Evolutionary conservation across 176 grass and related monocot species (phyloP), one percentile per base, ranked within the genome.

Genomic region (Hyparrhenia diplandra): DNA sequence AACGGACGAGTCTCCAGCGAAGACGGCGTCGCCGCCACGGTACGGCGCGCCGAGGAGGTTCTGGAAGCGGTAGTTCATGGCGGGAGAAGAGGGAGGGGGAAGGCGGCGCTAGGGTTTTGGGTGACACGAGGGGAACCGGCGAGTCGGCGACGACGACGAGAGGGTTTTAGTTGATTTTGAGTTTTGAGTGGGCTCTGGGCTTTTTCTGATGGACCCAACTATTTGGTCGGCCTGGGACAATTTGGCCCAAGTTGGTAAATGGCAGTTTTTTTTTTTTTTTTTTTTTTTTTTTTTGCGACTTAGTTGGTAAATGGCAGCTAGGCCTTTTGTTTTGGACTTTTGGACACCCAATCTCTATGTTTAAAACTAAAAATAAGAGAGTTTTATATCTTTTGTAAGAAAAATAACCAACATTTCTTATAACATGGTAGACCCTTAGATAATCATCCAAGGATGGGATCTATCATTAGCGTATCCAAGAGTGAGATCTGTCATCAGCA

Each of bases 41-140:
- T 95, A 99, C 11, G 96, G 90, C n/a, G 87, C 92, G 13, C 96
- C 96, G 3, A 99, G 86, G 13, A 99, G 90, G 80, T 99, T 95
- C 68, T 95, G 96, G 89, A 99, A 95, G 58, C 92, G 92, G 64
- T 91, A 95, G 13, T 99, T 95, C 96, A 99, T 99, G 80, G 83
- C 82, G 76, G 67, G 25, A 34, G 69, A 39, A 1, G 62, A 24
- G 76, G 37, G 6, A 20, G 34, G 24, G 34, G 5, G 35, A 7
- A 39, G 47, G 71, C 23, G 59, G 45, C 77, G 75, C 80, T 92
- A 90, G 90, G 88, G 88, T 86, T 92, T 96, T 78, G 77, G 51
- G 49, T 27, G 27, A 17, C n/a, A n/a, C n/a, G 18, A 29, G 3
- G 27, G 67, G 31, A 55, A 11, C n/a, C 8, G 46, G 64, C 61